Conservation (phyloP, 441 rosid genomes). For the Croton setiger region DNA sequence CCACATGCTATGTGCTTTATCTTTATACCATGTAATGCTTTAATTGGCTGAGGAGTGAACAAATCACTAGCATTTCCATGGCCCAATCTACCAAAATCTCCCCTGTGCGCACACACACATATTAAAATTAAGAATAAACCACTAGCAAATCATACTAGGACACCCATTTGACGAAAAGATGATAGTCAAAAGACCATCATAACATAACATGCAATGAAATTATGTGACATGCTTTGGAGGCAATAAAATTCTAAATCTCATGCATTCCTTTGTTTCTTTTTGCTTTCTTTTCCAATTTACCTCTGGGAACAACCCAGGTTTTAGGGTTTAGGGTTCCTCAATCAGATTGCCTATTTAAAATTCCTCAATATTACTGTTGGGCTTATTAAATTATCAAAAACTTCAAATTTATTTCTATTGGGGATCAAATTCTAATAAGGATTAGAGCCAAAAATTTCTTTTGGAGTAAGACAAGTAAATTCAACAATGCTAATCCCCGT, state of each 20-base stretch:
- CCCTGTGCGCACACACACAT: conserved; percentile 39
- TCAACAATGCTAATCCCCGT: not conserved
- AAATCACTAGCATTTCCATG: conserved; percentile 94
- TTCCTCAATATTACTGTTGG: not conserved
- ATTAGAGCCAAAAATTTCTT: not conserved
- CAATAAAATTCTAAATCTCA: no score
- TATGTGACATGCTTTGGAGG: not conserved
- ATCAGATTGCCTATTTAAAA: not conserved
- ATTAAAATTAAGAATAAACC: not conserved
- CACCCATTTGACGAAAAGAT: not conserved
- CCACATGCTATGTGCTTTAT: conserved; percentile 98
- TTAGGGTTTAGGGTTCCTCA: not conserved
- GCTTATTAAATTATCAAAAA: not conserved
- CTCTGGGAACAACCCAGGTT: not conserved
- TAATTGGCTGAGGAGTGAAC: conserved; percentile 90
- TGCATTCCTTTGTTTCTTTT: not conserved
- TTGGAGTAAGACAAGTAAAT: not conserved
- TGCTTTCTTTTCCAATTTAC: not conserved
- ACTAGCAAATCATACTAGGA: not conserved
- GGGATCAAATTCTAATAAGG: not conserved
- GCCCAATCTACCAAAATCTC: conserved; percentile 97
- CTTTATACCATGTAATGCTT: conserved; percentile 69
- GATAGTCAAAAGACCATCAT: not conserved
- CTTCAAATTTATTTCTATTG: not conserved
- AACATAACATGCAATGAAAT: not conserved